These are phyloP conservation scores for Termitomyces sp. DNA, from an alignment of 768 basidiomycete genomes.

Conservation along the genomic window DNA sequence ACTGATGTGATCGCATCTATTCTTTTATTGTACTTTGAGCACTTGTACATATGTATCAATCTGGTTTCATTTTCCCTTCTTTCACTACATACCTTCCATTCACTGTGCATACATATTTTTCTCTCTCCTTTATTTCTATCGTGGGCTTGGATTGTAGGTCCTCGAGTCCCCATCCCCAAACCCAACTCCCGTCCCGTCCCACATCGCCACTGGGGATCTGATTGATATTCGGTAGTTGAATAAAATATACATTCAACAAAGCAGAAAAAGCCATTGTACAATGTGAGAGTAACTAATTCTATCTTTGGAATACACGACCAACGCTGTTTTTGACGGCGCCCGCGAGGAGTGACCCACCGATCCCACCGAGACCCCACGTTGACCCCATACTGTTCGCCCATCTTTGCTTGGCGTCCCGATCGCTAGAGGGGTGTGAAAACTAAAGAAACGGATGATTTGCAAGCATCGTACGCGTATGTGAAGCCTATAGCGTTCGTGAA, in stretches of 20 bases:
- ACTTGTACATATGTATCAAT: constrained; percentile 16
- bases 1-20: constrained; percentile 5
- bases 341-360: constrained; percentile 81
- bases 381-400: constrained; percentile 81
- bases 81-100: background rate
- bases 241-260: constrained; percentile 7
- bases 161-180: background rate
- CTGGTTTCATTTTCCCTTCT: background rate
- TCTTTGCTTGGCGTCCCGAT: constrained; percentile 88
- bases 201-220: constrained; percentile 3
- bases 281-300: background rate
- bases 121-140: background rate
- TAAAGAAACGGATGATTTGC: background rate
- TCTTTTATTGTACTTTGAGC: constrained; percentile 13
- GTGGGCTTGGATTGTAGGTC: constrained; percentile 10
- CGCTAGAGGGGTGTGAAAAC: constrained; percentile 38
- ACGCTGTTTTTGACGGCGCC: constrained; percentile 81
- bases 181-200: constrained; percentile 3
- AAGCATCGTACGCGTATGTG: constrained; percentile 75
- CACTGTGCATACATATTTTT: background rate
- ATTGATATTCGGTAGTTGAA: constrained; percentile 9
- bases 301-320: constrained; percentile 58
- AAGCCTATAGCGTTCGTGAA: constrained; percentile 94
- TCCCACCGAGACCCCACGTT: constrained; percentile 69
- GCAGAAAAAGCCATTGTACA: background rate